phyloP scores from a whole-genome alignment of 495 filamentous ascomycete species.

The Endocarpon pusillum region DNA sequence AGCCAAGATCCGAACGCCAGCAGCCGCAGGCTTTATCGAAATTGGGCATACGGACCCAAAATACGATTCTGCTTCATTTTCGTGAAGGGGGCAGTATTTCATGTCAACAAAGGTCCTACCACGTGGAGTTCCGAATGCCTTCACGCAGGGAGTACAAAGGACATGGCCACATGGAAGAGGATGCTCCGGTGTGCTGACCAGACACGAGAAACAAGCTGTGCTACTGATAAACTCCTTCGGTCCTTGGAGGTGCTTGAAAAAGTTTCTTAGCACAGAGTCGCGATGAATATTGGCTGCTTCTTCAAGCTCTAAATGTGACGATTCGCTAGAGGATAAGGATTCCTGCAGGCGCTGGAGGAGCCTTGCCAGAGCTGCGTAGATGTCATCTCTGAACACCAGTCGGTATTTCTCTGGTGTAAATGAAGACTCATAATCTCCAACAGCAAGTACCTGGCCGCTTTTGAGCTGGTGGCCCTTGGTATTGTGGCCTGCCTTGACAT shows the following conservation, averaged over 20 bases:
- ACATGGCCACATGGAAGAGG: slow-evolving; percentile 22
- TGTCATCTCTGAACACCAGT: not conserved
- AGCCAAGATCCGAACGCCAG: slow-evolving; percentile 18
- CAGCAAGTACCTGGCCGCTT: slow-evolving; percentile 26
- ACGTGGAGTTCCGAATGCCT: slow-evolving; percentile 5
- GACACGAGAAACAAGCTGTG: too few relatives aligned
- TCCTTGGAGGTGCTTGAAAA: not conserved
- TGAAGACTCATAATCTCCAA: slow-evolving; percentile 27
- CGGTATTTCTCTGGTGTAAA: slow-evolving; percentile 22
- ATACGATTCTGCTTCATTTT: not conserved
- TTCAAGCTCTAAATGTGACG: not conserved
- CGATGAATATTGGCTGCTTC: not conserved
- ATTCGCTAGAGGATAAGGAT: not conserved
- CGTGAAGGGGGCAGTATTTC: not conserved
- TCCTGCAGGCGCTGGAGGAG: not conserved
- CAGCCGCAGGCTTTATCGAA: slow-evolving; percentile 17
- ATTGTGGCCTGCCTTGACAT: slow-evolving; percentile 25
- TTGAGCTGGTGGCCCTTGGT: slow-evolving; percentile 34
- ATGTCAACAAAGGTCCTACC: not conserved
- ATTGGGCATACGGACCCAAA: slow-evolving; percentile 4
- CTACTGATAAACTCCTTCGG: not conserved
- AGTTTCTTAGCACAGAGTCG: not conserved
- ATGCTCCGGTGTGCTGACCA: too few relatives aligned
- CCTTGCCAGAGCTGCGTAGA: not conserved
- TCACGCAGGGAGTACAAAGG: slow-evolving; percentile 19